phyloP scores from a whole-genome alignment of 2,329 filamentous ascomycete species.

The Cytospora schulzeri region DNA sequence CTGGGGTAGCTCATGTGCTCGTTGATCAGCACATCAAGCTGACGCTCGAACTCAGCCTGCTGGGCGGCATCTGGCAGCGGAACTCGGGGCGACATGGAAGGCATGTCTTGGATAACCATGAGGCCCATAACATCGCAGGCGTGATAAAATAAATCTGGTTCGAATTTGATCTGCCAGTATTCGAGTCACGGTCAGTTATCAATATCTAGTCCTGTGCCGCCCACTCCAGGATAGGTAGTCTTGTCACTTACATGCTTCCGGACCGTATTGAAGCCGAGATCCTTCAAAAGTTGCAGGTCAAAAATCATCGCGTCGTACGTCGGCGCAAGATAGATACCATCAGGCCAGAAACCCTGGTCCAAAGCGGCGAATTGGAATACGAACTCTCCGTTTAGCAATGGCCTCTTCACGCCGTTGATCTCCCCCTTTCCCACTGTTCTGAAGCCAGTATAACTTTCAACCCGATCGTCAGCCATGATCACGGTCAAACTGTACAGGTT shows the following conservation, averaged over 20 bases:
- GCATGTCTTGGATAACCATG: conserved; percentile 74
- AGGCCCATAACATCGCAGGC: conserved; percentile 68
- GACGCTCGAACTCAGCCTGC: conserved; percentile 66
- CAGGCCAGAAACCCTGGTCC: conserved; percentile 73
- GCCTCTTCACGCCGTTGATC: conserved; percentile 61
- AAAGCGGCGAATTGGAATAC: conserved; percentile 69
- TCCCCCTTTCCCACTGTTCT: conserved; percentile 60
- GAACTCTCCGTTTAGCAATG: conserved; percentile 69
- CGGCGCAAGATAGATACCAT: conserved; percentile 67
- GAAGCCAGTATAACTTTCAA: conserved; percentile 70
- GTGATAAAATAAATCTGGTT: conserved; percentile 67
- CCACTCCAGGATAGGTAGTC: not conserved
- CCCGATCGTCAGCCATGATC: conserved; percentile 50
- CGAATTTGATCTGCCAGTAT: conserved; percentile 60
- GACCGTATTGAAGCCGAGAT: conserved; percentile 69
- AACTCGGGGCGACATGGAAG: conserved; percentile 49
- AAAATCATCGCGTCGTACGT: conserved; percentile 68
- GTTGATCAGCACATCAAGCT: conserved; percentile 62
- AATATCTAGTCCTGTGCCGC: not conserved
- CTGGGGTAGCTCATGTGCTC: conserved; percentile 67
- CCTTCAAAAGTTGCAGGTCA: conserved; percentile 65
- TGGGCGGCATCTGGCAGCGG: conserved; percentile 46
- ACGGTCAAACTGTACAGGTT: conserved; percentile 66
- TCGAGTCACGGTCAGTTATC: not conserved
- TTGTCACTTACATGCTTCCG: conserved; percentile 63